Base-by-base conservation (phyloP, 2,329 filamentous ascomycete genomes). In the Biscogniauxia mediterranea region DNA sequence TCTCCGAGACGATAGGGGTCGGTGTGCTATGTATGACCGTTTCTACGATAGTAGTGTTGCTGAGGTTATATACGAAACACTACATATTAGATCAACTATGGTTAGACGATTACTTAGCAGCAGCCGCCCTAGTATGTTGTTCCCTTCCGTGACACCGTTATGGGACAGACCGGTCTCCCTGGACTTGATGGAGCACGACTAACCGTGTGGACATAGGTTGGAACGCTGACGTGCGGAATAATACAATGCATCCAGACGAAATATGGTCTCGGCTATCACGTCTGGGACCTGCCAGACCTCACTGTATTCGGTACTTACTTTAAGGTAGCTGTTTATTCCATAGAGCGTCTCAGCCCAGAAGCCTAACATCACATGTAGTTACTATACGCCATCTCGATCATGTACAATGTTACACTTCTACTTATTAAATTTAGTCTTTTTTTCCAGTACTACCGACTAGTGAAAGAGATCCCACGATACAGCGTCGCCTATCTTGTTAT, bases 401-500 rank as follows among this genome's bases (percentile, higher is more conserved):
- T 61, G 21, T 68, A 68, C 55, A 65, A 64, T 53, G 55, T 57
- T 11, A 61, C 66, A 5, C 54, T 69, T 3, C 49, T 69, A 52
- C 32, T 65, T 7, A 60, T 68, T 21, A 69, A 69, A 58, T 62
- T 68, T 56, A 66, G 62, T 54, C 55, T 69, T 23, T 68, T 69
- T 61, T 64, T 68, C 61, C 66, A 68, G 54, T 69, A 69, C 38
- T 69, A 68, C 55, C 63, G 65, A 32, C 52, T 69, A 52, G 63
- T 69, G 17, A 62, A 66, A 53, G 61, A 68, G 50, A 57, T 68
- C 8, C 61, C 64, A 1, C 59, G 58, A 13, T 69, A 68, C 26
- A 58, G 62, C 21, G 6, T 59, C 20, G 59, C 64, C 15, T 69
- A 66, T 50, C 53, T 68, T 26, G 15, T 11, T 3, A 55, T 62